Percentiles rank a stretch among this genome's conserved stretches.
Evolutionary conservation across 352 stramenopile species (phyloP).

Genomic region (Aphanomyces stellatus): DNA sequence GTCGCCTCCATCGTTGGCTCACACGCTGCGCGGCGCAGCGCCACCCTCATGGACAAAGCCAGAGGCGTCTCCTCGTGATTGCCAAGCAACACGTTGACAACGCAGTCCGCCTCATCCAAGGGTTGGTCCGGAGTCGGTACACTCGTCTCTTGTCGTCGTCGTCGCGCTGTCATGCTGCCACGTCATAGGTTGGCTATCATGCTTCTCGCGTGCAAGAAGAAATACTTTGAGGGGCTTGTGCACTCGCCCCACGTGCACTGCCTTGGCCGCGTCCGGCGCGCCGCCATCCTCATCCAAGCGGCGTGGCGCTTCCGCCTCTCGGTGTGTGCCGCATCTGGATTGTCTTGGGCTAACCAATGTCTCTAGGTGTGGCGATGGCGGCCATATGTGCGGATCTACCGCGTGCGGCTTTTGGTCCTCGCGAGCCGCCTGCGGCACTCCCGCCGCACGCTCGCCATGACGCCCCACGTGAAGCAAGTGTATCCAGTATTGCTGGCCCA

Average conservation of each 20-base stretch:
- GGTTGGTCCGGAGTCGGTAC: background rate
- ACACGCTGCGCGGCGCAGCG: too few species aligned
- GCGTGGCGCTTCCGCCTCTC: background rate
- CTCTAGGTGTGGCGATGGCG: too few species aligned
- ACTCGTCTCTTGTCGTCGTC: background rate
- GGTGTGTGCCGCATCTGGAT: too few species aligned
- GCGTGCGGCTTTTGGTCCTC: background rate
- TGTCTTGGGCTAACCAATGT: too few species aligned
- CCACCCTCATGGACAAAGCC: background rate
- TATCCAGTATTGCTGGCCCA: background rate
- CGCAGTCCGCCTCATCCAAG: constrained; percentile 6
- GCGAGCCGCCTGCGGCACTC: background rate
- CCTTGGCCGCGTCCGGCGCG: background rate
- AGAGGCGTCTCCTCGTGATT: background rate
- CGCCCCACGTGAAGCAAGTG: background rate
- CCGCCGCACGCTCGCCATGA: background rate
- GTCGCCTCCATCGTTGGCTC: background rate
- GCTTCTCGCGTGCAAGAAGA: background rate
- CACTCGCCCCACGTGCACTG: background rate
- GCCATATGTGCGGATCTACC: background rate
- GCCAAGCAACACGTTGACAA: background rate
- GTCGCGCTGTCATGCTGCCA: background rate
- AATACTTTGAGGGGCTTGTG: constrained; percentile 1
- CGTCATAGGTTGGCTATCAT: background rate
- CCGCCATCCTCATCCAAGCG: background rate